phyloP scores from a whole-genome alignment of 106 monocot species.

The Acanthochlamys bracteata region DNA sequence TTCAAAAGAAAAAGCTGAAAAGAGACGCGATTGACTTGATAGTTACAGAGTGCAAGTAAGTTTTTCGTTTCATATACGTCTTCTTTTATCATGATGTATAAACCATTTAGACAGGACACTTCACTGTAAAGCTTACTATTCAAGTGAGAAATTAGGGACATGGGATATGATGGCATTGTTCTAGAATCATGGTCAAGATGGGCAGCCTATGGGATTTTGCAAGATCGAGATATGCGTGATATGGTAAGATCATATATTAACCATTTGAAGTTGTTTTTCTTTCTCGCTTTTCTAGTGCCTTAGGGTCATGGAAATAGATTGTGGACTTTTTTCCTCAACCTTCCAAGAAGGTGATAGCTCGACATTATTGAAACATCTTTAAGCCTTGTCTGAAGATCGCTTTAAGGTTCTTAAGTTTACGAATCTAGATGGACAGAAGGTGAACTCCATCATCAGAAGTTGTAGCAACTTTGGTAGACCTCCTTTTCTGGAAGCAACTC shows the following conservation, averaged over 20 bases:
- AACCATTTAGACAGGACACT: background rate
- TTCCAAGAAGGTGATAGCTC: too few relatives aligned
- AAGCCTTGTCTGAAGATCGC: too few relatives aligned
- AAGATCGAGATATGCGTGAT: constrained; percentile 50
- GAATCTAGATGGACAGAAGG: too few relatives aligned
- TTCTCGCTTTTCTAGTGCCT: too few relatives aligned
- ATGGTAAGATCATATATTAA: constrained; percentile 32
- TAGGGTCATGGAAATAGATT: too few relatives aligned
- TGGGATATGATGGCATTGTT: constrained; percentile 96
- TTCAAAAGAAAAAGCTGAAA: constrained; percentile 55
- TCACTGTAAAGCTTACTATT: constrained; percentile 10
- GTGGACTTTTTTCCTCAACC: too few relatives aligned
- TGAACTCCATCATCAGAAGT: too few relatives aligned
- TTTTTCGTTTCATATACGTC: background rate
- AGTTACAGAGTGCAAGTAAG: constrained; percentile 84
- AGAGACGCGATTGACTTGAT: constrained; percentile 55
- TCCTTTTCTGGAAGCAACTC: too few relatives aligned
- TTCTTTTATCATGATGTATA: background rate
- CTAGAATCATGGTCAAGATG: constrained; percentile 98
- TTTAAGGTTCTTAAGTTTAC: too few relatives aligned
- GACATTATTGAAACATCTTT: too few relatives aligned
- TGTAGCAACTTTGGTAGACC: too few relatives aligned
- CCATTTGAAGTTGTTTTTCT: too few relatives aligned
- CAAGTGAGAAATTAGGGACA: constrained; percentile 52
- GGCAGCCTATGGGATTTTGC: constrained; percentile 67